phyloP scores from a whole-genome alignment of 306 rosid species.

The Astragalus membranaceus region DNA sequence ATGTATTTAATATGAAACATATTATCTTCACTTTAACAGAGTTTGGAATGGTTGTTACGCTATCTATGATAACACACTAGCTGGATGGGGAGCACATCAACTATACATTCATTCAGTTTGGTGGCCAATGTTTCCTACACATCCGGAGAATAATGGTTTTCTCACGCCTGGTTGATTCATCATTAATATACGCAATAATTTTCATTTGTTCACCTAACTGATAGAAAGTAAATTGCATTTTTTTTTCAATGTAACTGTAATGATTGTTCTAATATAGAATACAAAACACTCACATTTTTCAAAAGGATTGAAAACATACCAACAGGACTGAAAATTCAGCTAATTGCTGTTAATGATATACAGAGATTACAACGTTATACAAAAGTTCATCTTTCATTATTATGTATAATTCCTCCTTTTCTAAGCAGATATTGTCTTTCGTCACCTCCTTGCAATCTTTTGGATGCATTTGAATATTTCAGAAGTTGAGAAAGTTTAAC shows the following conservation, averaged over 20 bases:
- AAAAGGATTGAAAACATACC: background rate
- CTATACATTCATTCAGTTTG: slow-evolving; percentile 14
- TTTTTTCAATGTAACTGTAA: slow-evolving; percentile 26
- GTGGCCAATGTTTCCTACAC: slow-evolving; percentile 12
- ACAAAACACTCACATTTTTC: background rate
- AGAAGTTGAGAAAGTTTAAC: background rate
- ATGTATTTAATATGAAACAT: slow-evolving; percentile 21
- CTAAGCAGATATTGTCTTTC: background rate
- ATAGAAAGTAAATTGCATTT: slow-evolving; percentile 11
- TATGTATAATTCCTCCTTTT: slow-evolving; percentile 6
- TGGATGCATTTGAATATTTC: background rate
- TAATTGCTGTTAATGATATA: background rate
- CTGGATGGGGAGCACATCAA: slow-evolving; percentile 15
- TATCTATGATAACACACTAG: slow-evolving; percentile 40
- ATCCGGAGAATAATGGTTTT: slow-evolving; percentile 20
- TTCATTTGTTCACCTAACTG: slow-evolving; percentile 10
- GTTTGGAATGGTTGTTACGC: slow-evolving; percentile 70
- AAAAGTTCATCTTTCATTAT: background rate
- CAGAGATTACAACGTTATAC: slow-evolving; percentile 4
- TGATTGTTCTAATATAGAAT: slow-evolving; percentile 13
- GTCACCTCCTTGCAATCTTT: background rate
- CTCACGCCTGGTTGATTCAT: slow-evolving; percentile 17
- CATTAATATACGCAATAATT: slow-evolving; percentile 9
- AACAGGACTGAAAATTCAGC: background rate
- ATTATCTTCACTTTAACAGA: slow-evolving; percentile 43